Base-by-base conservation (phyloP, 345 rosid species). In the Dipteronia sinensis region DNA sequence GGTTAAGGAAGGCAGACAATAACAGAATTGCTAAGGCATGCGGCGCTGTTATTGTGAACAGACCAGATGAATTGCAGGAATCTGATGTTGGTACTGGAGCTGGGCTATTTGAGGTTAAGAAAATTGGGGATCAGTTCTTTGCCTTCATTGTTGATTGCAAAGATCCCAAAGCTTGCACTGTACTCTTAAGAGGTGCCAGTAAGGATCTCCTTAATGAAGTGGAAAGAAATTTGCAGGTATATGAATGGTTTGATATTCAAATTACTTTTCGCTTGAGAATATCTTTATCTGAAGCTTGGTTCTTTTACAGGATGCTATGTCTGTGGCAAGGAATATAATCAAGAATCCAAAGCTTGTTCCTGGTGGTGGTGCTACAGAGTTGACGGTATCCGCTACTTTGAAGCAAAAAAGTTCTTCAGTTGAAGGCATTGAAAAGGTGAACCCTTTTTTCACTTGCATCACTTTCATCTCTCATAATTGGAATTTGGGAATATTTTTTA, bases 181-280 rank as follows among this genome's bases (percentile, higher is more conserved):
- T 95, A 42, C 98, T 95, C 72, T 70, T 93, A 76, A 92, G 99
- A 73, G 99, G 99, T 68, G 94, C 99, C n/a, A 95, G 98, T 79
- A 95, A 95, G 92, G 99, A 95, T 88, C 96, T 95, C 29, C 85
- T 95, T 72, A 91, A 95, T 67, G 99, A 93, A 91, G 98, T 95
- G 64, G 97, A 95, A 87, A 90, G 99, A 80, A 95, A 95, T 81
- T 86, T 95, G 84, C 99, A 95, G 97, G 99, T 92, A 78, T 47
- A 62, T 77, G 67, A 16, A 47, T 53, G 10, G 22, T 73, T 38
- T 62, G 31, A 10, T 76, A n/a, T 76, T 64, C 38, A 65, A 55
- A 70, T 63, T 78, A 38, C 66, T 31, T 8, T 65, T 25, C 63
- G n/a, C 66, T 27, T 23, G 46, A 20, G 63, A 1, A 23, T 25